A percentile compares a stretch with the other conserved stretches of the same genome.
phyloP scores from a whole-genome alignment of 2,329 filamentous ascomycete species.

The Aspergillus fijiensis region DNA sequence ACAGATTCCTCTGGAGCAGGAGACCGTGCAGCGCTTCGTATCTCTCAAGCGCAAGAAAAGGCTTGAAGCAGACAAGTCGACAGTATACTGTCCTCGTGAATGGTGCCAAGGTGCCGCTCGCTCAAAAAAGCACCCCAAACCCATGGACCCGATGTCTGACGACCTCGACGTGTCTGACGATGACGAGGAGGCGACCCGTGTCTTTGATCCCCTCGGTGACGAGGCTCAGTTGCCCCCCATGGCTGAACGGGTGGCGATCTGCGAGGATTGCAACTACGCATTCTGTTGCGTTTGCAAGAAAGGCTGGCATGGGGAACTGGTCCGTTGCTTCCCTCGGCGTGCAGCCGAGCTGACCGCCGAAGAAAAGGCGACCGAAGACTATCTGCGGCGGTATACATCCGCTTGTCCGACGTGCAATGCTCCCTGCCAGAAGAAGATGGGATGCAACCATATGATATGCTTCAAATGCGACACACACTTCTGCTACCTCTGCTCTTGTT shows the following conservation, averaged over 20 bases:
- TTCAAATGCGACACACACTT: slow-evolving; percentile 88
- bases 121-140: slow-evolving; percentile 71
- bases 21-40: slow-evolving; percentile 80
- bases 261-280: slow-evolving; percentile 83
- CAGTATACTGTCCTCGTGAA: slow-evolving; percentile 84
- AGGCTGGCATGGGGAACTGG: slow-evolving; percentile 91
- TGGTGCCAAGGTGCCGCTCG: slow-evolving; percentile 91
- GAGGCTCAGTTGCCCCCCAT: slow-evolving; percentile 47
- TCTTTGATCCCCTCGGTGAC: slow-evolving; percentile 46
- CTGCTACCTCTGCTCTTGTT: slow-evolving; percentile 90
- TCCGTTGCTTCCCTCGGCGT: slow-evolving; percentile 66
- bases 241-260: slow-evolving; percentile 73
- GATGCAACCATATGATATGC: slow-evolving; percentile 97
- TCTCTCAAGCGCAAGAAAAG: slow-evolving; percentile 88
- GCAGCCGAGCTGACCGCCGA: slow-evolving; percentile 72
- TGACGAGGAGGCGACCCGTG: slow-evolving; percentile 49
- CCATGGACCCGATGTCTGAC: slow-evolving; percentile 62
- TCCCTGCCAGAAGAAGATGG: slow-evolving; percentile 84
- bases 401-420: slow-evolving; percentile 85
- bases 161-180: slow-evolving; percentile 53
- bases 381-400: slow-evolving; percentile 76
- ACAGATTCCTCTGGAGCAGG: slow-evolving; percentile 69
- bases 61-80: slow-evolving; percentile 86
- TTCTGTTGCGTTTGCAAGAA: slow-evolving; percentile 76
- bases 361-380: slow-evolving; percentile 83